Evolutionary conservation across 2,329 filamentous ascomycete species (phyloP), one percentile per base, ranked within the genome.

Genomic region (Phialophora macrospora): DNA sequence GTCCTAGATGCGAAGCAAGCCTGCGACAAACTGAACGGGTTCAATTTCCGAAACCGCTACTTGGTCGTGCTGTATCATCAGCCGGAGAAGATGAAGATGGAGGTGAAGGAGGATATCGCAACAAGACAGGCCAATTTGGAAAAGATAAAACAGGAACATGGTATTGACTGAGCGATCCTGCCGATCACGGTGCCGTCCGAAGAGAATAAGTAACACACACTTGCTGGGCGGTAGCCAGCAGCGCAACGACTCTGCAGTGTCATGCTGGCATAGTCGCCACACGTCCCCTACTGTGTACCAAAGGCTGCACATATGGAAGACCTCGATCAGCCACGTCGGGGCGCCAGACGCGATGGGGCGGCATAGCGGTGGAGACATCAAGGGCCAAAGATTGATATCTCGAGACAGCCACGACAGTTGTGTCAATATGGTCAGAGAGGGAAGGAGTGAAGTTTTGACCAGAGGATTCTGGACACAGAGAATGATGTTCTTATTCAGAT

Each of bases 11-110:
- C 95, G 73, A 99, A 99, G 84, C 90, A 93, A 82, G 95, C 95
- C 77, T 98, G 95, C 85, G 95, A 99, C 85, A 97, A 98, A 84
- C 86, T 99, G 80, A 99, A 99, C 85, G 95, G 95, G 78, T 99
- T 96, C 88, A 99, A 99, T 84, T 99, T 99, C 81, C 95, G 99
- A 84, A 97, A 94, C 83, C 91, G 95, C 79, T 99, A 99, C 82
- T 91, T 99, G 74, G 95, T 99, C 76, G 89, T 91, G 66, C 81
- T 92, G 77, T 91, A 91, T 76, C 89, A 92, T 77, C 89, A 91
- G 78, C 88, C 88, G 72, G 89, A 91, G 75, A 91, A 91, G 81
- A 90, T 90, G 88, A 71, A 71, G 63, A 80, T 86, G 77, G 92
- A 90, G 80, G 91, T 92, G 83, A 94, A 92, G 88, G 91, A 95